Evolutionary conservation across 225 moss, liverwort and hornwort species (phyloP).

Genomic region (Rhytidiadelphus loreus): DNA sequence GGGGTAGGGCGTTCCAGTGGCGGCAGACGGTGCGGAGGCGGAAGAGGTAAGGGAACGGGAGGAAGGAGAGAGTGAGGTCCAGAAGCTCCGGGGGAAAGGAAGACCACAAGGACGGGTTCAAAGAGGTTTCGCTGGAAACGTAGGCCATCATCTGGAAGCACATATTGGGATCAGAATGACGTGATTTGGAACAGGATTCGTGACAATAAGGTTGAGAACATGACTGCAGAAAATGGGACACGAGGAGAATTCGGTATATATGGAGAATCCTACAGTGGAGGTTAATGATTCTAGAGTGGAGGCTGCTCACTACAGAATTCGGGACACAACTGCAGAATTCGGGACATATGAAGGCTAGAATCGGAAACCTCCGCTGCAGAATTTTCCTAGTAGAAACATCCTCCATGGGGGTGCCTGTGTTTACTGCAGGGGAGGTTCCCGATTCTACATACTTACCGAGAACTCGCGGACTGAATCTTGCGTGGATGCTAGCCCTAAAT

Average conservation of each 20-base stretch:
- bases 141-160: slow-evolving; percentile 9
- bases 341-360: not conserved
- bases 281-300: not conserved
- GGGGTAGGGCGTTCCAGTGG: slow-evolving; percentile 22
- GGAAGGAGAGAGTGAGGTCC: slow-evolving; percentile 22
- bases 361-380: not conserved
- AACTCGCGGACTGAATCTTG: not conserved
- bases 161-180: no score
- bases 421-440: no score
- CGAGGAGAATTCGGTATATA: not conserved
- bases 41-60: slow-evolving; percentile 32
- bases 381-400: not conserved
- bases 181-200: not conserved
- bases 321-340: not conserved
- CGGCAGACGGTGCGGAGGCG: slow-evolving; percentile 29
- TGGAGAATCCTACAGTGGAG: not conserved
- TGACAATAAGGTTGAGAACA: not conserved
- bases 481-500: not conserved
- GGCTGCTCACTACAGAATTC: not conserved
- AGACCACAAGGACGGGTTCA: slow-evolving; percentile 10
- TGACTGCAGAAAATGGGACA: not conserved
- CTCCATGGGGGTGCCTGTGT: not conserved
- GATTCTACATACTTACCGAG: not conserved
- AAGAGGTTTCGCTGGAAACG: not conserved
- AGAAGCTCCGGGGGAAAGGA: slow-evolving; percentile 22